Evolutionary conservation across 2,329 filamentous ascomycete species (phyloP).

Genomic region (Leptographium lundbergii): DNA sequence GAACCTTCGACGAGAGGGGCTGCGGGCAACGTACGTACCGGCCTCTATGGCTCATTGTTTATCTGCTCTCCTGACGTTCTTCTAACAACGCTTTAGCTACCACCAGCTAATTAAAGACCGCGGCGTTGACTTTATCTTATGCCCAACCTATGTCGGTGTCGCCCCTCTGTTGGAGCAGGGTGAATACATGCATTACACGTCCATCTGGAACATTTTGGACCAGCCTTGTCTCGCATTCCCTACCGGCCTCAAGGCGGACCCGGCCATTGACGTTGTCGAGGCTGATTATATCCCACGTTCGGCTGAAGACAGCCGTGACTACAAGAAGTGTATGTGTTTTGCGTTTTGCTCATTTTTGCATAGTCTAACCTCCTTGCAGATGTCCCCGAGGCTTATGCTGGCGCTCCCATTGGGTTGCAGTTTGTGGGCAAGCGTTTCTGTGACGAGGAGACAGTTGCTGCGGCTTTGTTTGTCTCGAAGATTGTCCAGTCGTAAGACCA

Average conservation of each 20-base stretch:
- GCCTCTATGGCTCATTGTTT: too few relatives aligned
- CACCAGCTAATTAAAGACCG: not conserved
- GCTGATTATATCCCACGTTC: not conserved
- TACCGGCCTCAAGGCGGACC: not conserved
- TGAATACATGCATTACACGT: constrained; percentile 3
- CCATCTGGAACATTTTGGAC: constrained; percentile 7
- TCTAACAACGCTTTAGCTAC: not conserved
- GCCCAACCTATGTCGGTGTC: not conserved
- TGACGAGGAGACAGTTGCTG: too few relatives aligned
- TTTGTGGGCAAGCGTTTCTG: too few relatives aligned
- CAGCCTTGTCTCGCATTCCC: not conserved
- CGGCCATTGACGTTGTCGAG: not conserved
- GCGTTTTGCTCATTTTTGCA: not conserved
- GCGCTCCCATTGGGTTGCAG: too few relatives aligned
- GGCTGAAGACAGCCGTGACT: not conserved
- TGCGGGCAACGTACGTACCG: not conserved
- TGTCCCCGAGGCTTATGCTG: too few relatives aligned
- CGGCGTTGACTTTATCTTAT: constrained; percentile 3
- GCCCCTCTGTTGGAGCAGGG: not conserved
- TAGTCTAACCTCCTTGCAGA: too few relatives aligned
- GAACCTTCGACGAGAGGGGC: not conserved
- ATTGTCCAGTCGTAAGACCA: too few relatives aligned
- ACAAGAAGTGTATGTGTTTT: not conserved
- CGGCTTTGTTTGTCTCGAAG: too few relatives aligned
- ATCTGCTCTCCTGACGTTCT: not conserved